These are phyloP conservation scores for Rubroshorea leprosula DNA, from an alignment of 345 rosid species.

Conservation along the genomic window DNA sequence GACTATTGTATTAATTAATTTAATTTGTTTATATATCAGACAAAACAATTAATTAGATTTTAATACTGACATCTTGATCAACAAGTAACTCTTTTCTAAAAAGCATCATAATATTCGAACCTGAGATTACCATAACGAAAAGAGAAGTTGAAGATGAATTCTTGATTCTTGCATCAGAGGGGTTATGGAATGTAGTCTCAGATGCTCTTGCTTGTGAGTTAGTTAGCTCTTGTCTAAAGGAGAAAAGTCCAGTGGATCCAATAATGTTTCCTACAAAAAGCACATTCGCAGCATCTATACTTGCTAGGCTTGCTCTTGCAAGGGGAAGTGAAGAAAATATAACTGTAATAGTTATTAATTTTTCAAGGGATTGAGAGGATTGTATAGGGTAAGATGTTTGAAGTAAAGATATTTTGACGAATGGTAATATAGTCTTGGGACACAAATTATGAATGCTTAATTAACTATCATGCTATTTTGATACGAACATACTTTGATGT, in stretches of 20 bases:
- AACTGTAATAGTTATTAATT: conserved; percentile 31
- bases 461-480: too few relatives aligned
- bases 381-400: too few relatives aligned
- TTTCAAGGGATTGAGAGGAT: too few relatives aligned
- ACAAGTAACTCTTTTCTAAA: conserved; percentile 5
- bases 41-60: background rate
- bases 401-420: too few relatives aligned
- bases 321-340: conserved; percentile 31
- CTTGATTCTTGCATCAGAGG: conserved; percentile 31
- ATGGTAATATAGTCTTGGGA: too few relatives aligned
- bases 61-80: background rate
- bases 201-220: conserved; percentile 26
- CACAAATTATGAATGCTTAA: too few relatives aligned
- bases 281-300: conserved; percentile 26
- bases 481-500: too few relatives aligned
- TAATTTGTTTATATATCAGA: too few relatives aligned
- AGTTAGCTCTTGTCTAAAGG: conserved; percentile 22
- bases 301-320: conserved; percentile 27
- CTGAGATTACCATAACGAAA: conserved; percentile 6
- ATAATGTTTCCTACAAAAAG: conserved; percentile 17
- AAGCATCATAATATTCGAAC: background rate
- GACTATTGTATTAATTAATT: too few relatives aligned
- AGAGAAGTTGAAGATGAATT: conserved; percentile 23
- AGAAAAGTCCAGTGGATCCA: conserved; percentile 1
- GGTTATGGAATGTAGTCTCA: conserved; percentile 36